phyloP scores from a whole-genome alignment of 768 basidiomycete species.

The Lactifluus piperatus region DNA sequence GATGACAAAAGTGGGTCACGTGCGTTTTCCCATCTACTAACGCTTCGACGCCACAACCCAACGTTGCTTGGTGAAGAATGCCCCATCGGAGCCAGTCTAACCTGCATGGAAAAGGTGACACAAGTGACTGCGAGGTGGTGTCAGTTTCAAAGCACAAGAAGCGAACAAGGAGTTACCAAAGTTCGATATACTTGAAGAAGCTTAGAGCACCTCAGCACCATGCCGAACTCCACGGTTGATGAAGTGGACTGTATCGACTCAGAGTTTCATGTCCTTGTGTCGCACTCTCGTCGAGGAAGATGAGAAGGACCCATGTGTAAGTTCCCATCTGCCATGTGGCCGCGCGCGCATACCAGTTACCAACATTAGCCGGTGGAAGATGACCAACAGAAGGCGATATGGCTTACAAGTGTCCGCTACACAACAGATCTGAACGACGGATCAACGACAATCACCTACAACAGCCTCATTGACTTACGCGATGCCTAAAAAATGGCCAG shows the following conservation, averaged over 20 bases:
- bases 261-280: slow-evolving; percentile 44
- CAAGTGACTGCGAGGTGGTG: slow-evolving; percentile 29
- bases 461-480: slow-evolving; percentile 22
- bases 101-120: slow-evolving; percentile 37
- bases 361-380: neutral
- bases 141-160: neutral
- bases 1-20: too few relatives aligned
- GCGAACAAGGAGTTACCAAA: neutral
- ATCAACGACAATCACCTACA: neutral
- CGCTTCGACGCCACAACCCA: slow-evolving; percentile 33
- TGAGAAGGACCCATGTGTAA: slow-evolving; percentile 42
- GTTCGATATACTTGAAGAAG: slow-evolving; percentile 46
- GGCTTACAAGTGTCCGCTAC: slow-evolving; percentile 36
- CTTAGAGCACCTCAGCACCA: slow-evolving; percentile 40
- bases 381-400: neutral
- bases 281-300: slow-evolving; percentile 38
- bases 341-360: slow-evolving; percentile 20
- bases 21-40: too few relatives aligned
- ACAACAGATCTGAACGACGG: neutral
- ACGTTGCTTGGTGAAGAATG: slow-evolving; percentile 42
- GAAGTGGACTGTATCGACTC: slow-evolving; percentile 46
- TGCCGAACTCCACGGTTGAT: slow-evolving; percentile 41
- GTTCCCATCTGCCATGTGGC: slow-evolving; percentile 53
- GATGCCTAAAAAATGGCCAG: slow-evolving; percentile 14
- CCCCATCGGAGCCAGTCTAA: slow-evolving; percentile 37